Conservation (phyloP, 495 filamentous ascomycete genomes). For the Endocarpon pusillum region DNA sequence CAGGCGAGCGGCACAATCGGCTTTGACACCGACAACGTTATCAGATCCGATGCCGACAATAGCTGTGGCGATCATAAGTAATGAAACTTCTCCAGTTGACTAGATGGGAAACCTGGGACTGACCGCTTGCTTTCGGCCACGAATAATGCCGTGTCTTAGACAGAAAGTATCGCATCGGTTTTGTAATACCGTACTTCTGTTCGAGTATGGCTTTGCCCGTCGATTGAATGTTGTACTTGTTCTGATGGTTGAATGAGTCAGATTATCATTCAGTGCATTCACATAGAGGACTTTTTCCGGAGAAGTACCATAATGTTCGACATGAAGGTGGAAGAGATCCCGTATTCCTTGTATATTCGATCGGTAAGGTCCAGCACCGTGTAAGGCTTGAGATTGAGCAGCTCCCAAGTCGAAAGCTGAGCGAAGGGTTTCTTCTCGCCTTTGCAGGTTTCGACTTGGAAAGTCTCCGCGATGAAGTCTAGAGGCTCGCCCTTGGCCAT, state of each 20-base stretch:
- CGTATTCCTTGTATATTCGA: constrained; percentile 19
- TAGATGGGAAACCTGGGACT: constrained; percentile 2
- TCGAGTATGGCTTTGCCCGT: constrained; percentile 20
- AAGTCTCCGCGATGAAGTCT: constrained; percentile 16
- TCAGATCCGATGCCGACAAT: constrained; percentile 26
- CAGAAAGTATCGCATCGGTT: constrained; percentile 19
- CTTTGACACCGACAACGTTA: constrained; percentile 18
- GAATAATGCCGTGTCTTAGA: constrained; percentile 27
- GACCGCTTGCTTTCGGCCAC: constrained; percentile 29
- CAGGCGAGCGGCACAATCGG: constrained; percentile 23
- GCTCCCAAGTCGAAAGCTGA: constrained; percentile 23
- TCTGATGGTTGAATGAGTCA: no score
- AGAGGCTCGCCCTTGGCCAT: constrained; percentile 18
- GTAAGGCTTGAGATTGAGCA: constrained; percentile 27
- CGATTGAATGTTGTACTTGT: constrained; percentile 25
- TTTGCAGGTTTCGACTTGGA: constrained; percentile 19
- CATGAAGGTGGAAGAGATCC: constrained; percentile 18
- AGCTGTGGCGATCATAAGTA: constrained; percentile 10
- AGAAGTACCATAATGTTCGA: constrained; percentile 16
- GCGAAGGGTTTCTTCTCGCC: constrained; percentile 18
- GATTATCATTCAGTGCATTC: no score
- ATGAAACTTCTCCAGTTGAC: no score
- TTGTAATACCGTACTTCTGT: constrained; percentile 13
- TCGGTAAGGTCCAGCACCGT: constrained; percentile 24
- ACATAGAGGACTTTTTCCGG: no score